Conservation (phyloP, 768 basidiomycete species). For the Coprinopsis sp. region DNA sequence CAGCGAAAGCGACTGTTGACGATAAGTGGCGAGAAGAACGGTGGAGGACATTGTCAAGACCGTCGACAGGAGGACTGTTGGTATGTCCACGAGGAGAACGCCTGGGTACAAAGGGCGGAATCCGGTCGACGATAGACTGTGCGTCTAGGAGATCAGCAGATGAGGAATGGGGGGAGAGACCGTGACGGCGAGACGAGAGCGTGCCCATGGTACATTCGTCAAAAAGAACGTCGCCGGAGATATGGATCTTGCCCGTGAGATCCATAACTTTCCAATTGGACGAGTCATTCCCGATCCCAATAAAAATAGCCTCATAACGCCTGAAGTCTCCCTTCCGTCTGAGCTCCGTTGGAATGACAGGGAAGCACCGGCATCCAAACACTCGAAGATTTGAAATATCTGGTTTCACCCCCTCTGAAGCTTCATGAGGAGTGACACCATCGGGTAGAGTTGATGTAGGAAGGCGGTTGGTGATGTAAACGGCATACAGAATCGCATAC, state of each 20-base stretch:
- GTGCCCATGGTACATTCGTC: constrained; percentile 17
- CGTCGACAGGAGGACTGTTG: too few relatives aligned
- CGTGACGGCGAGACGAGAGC: background rate
- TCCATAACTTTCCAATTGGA: constrained; percentile 20
- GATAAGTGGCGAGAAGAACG: too few relatives aligned
- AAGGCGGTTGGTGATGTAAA: constrained; percentile 20
- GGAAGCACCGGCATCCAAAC: constrained; percentile 25
- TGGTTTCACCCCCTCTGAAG: constrained; percentile 19
- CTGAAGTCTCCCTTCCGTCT: constrained; percentile 13
- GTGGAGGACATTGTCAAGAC: too few relatives aligned
- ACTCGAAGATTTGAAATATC: constrained; percentile 24
- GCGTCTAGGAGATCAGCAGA: too few relatives aligned
- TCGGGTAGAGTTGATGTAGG: constrained; percentile 21
- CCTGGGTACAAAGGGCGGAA: too few relatives aligned
- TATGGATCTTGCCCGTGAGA: constrained; percentile 14
- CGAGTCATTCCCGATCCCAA: constrained; percentile 17
- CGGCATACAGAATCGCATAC: constrained; percentile 18
- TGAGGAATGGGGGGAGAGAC: too few relatives aligned
- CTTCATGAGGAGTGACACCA: too few relatives aligned
- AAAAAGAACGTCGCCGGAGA: constrained; percentile 27
- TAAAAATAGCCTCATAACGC: constrained; percentile 20
- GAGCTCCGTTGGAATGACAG: constrained; percentile 16
- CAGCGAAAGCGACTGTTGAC: too few relatives aligned
- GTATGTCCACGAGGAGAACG: too few relatives aligned
- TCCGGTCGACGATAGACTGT: too few relatives aligned